Base-by-base conservation (phyloP, 805 yeast species). In the Saccharomyces kudriavzevii region DNA sequence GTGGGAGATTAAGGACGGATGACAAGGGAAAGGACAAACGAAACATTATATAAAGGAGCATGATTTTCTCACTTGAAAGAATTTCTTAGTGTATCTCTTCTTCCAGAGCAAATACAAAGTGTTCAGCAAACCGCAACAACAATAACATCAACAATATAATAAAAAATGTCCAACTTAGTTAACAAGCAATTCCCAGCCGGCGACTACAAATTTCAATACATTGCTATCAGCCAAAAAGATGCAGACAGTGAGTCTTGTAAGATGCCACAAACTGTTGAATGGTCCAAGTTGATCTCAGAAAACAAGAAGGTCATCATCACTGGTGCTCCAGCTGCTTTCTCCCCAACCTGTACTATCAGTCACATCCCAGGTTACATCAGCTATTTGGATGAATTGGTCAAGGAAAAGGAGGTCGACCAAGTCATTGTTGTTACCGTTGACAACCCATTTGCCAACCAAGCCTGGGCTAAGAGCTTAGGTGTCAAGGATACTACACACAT, bases 301-400 rank as follows among this genome's bases (percentile, higher is more conserved):
- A 58, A 65, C 64, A 81, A 82, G 74, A 82, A 77, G 62, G 80
- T 84, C 30, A 81, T 87, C 46, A 74, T 87, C 61, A 88, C 89
- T 30, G 77, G 86, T 55, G 90, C 87, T 31, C 94, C 95, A 57
- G 95, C 91, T 57, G 94, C 96, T 10, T 88, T 87, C 77, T 87
- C 96, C 27, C 95, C 92, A 53, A 82, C 92, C 6, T 87, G 94
- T 70, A 77, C 87, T 49, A 80, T 77, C 50, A 75, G 79, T 61
- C 94, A 86, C 70, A 77, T 86, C 56, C 92, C 92, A 53, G 87
- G 83, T 25, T 85, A 73, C 73, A 68, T 85, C 54, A 64, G 72
- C 54, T 73, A 80, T 58, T 67, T 78, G 52, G 67, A 66, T 24
- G 77, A 79, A 52, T 77, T 87, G 43, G 62, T 63, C 65, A 70